These are phyloP conservation scores for Nasturtium officinale DNA, from an alignment of 345 rosid genomes.

Conservation along the genomic window DNA sequence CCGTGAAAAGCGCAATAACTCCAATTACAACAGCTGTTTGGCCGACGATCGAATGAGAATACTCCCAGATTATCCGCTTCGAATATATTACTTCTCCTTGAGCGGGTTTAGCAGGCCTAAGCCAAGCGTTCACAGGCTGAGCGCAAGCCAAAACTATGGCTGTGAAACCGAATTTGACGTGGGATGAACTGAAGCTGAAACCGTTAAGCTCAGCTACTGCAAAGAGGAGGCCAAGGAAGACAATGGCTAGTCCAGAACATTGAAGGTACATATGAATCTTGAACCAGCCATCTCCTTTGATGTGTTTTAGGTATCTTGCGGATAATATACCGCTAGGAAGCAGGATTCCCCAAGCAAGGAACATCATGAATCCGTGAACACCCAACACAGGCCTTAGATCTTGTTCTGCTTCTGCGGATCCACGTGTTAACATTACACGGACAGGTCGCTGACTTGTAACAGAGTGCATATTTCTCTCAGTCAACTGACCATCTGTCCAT, in stretches of 20 bases:
- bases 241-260: slow-evolving; percentile 83
- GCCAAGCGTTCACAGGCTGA: slow-evolving; percentile 81
- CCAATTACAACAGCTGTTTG: slow-evolving; percentile 66
- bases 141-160: slow-evolving; percentile 73
- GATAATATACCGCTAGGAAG: slow-evolving; percentile 91
- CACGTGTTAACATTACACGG: slow-evolving; percentile 69
- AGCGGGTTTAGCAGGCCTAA: slow-evolving; percentile 73
- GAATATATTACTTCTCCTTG: slow-evolving; percentile 58
- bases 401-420: slow-evolving; percentile 93
- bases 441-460: slow-evolving; percentile 89
- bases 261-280: slow-evolving; percentile 89
- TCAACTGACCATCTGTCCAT: slow-evolving; percentile 73
- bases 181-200: slow-evolving; percentile 63
- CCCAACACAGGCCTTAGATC: slow-evolving; percentile 88
- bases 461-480: slow-evolving; percentile 91
- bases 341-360: slow-evolving; percentile 97
- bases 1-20: slow-evolving; percentile 65
- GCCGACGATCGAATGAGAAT: slow-evolving; percentile 68
- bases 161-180: slow-evolving; percentile 78
- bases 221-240: slow-evolving; percentile 81
- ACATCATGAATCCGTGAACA: slow-evolving; percentile 99
- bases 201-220: slow-evolving; percentile 93
- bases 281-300: slow-evolving; percentile 95
- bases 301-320: slow-evolving; percentile 86
- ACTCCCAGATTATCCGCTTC: slow-evolving; percentile 80